phyloP scores from a whole-genome alignment of 2,329 filamentous ascomycete genomes.

The Exophiala viscosa region DNA sequence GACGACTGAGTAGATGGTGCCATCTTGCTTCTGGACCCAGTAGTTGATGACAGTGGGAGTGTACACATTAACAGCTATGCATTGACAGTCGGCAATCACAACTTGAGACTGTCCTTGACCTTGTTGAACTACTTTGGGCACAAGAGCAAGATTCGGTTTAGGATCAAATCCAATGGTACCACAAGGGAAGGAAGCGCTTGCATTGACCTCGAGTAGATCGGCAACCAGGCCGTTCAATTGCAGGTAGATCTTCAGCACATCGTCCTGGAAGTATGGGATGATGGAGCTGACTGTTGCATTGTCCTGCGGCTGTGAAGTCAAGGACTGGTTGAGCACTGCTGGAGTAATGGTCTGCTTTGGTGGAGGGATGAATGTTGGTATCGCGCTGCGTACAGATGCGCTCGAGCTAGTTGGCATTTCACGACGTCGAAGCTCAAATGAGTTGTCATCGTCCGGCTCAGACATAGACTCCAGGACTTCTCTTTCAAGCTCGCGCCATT shows the following conservation, averaged over 20 bases:
- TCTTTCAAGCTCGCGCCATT: conserved; percentile 6
- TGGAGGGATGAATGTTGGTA: conserved; percentile 26
- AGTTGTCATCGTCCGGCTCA: background rate
- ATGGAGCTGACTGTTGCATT: conserved; percentile 24
- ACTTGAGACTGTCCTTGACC: conserved; percentile 18
- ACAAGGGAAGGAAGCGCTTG: conserved; percentile 23
- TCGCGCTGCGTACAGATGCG: conserved; percentile 6
- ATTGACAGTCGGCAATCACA: conserved; percentile 23
- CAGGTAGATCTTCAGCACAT: conserved; percentile 19
- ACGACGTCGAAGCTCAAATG: conserved; percentile 10
- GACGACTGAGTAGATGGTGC: conserved; percentile 22
- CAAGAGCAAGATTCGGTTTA: conserved; percentile 23
- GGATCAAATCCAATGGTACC: conserved; percentile 21
- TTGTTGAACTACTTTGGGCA: conserved; percentile 24
- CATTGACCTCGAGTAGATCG: conserved; percentile 23
- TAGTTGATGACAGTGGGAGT: conserved; percentile 22
- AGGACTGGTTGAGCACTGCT: conserved; percentile 22
- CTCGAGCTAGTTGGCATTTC: conserved; percentile 4
- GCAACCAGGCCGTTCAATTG: conserved; percentile 25
- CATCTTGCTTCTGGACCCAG: conserved; percentile 24
- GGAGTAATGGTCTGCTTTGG: conserved; percentile 26
- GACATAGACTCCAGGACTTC: background rate
- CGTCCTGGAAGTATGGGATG: conserved; percentile 21
- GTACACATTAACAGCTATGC: conserved; percentile 29
- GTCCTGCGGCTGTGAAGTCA: conserved; percentile 24